phyloP scores from a whole-genome alignment of 202 grass and related monocot species.

The Eragrostis tef region DNA sequence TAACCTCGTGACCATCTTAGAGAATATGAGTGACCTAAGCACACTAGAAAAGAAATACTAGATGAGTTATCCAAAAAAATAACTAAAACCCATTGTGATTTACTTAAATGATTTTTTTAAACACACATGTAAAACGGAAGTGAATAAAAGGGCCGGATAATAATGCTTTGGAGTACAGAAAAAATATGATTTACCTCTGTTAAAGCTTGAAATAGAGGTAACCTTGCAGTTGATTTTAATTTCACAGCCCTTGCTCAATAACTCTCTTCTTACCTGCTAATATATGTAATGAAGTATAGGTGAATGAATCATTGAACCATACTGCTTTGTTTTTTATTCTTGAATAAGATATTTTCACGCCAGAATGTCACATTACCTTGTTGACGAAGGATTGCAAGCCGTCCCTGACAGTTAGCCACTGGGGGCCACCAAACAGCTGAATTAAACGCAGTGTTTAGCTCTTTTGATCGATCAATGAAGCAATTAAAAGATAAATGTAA shows the following conservation, averaged over 20 bases:
- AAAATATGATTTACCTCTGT: slow-evolving; percentile 51
- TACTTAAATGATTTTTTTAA: background rate
- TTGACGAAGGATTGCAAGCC: slow-evolving; percentile 79
- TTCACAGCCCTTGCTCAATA: slow-evolving; percentile 64
- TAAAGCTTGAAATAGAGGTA: slow-evolving; percentile 57
- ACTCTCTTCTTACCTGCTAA: slow-evolving; percentile 64
- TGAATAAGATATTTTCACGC: background rate
- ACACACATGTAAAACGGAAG: background rate
- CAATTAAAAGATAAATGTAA: background rate
- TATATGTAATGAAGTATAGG: background rate
- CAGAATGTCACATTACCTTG: slow-evolving; percentile 48
- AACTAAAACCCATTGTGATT: background rate
- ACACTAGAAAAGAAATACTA: background rate
- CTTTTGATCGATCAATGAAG: background rate
- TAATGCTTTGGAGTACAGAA: background rate
- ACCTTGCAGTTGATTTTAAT: slow-evolving; percentile 70
- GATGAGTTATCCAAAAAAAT: background rate
- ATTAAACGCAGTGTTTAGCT: background rate
- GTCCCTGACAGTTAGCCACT: slow-evolving; percentile 81
- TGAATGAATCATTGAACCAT: slow-evolving; percentile 26
- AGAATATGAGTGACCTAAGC: no score
- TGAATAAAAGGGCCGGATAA: background rate
- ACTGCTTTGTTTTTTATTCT: background rate
- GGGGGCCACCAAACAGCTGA: slow-evolving; percentile 78
- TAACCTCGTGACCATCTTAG: no score